Evolutionary conservation across 2,329 filamentous ascomycete genomes (phyloP), one percentile per base, ranked within the genome.

Genomic region (Colletotrichum liriopes): DNA sequence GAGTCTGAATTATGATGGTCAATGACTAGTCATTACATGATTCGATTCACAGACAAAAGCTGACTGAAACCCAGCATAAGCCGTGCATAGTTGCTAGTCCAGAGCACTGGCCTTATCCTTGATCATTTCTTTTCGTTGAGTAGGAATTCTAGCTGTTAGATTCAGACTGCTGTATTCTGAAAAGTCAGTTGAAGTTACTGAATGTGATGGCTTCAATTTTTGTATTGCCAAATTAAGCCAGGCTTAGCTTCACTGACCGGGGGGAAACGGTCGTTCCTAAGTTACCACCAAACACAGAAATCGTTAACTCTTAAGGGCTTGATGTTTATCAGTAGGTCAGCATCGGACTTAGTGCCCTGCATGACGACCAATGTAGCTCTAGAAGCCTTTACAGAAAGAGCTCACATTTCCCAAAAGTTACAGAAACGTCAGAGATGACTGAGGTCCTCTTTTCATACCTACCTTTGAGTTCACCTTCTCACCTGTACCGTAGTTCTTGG

Each of bases 1-100:
- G 69, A 81, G 73, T 23, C 70, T 65, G 3, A 20, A 32, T 5
- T 9, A 14, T 16, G 11, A 1, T 16, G 11, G 18, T 23, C 1
- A 26, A 23, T 26, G 9, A 39, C 18, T 39, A 18, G 5, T 23
- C 2, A 5, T 5, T 12, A 3, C 5, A 23, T 5, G 5, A 32
- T 5, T 23, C 14, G 39, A 26, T 6, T 20, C 4, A 6, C 20
- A 5, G 11, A 16, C 20, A 54, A 20, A 20, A 7, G 56, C 70
- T 68, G 8, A 69, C 56, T 80, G 78, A 62, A 79, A 81, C 76
- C 92, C 92, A 74, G 92, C 73, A 39, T 75, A 94, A 77, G 93
- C 93, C 93, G 95, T 95, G 84, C 93, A 95, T 76, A 95, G 93
- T 96, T 78, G 93, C 93, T 75, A 93, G 95, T 77, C 93, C 29